These are phyloP conservation scores for Zymoseptoria ardabiliae DNA, from an alignment of 2,329 filamentous ascomycete species.

Conservation along the genomic window DNA sequence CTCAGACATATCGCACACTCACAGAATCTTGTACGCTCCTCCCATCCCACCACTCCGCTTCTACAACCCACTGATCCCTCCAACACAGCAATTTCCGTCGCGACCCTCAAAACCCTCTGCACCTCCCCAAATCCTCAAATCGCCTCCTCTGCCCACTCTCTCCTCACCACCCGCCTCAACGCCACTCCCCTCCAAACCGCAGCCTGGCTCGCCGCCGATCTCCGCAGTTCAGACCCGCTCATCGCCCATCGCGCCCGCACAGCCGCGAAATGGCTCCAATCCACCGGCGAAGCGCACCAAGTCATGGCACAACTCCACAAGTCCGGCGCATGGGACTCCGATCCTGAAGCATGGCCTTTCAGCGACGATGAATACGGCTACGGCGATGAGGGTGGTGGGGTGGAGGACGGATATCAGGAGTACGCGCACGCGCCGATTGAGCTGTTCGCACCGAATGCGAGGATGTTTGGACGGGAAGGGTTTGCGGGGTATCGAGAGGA, in stretches of 20 bases:
- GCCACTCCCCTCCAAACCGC: background rate
- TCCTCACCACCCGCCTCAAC: slow-evolving; percentile 23
- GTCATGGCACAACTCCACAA: background rate
- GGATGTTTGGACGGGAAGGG: background rate
- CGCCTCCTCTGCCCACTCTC: slow-evolving; percentile 29
- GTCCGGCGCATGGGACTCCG: background rate
- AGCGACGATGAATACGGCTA: background rate
- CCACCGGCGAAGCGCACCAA: background rate
- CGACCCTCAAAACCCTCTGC: slow-evolving; percentile 35
- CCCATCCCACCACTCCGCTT: background rate
- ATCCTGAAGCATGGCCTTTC: background rate
- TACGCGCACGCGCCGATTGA: background rate
- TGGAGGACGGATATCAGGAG: background rate
- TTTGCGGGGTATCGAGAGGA: background rate
- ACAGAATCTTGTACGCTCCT: background rate
- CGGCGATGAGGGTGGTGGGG: background rate
- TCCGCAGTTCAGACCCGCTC: background rate
- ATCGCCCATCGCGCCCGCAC: background rate
- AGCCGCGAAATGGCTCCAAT: background rate
- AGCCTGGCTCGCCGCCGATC: background rate
- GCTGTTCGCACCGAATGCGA: background rate
- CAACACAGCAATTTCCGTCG: slow-evolving; percentile 32
- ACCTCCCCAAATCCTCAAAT: slow-evolving; percentile 39
- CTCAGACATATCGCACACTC: background rate
- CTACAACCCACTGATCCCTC: background rate